A percentile compares a stretch with the other conserved stretches of the same genome.
These are phyloP conservation scores for Chaetothyriales sp. DNA, from an alignment of 2,329 filamentous ascomycete genomes.

Conservation along the genomic window DNA sequence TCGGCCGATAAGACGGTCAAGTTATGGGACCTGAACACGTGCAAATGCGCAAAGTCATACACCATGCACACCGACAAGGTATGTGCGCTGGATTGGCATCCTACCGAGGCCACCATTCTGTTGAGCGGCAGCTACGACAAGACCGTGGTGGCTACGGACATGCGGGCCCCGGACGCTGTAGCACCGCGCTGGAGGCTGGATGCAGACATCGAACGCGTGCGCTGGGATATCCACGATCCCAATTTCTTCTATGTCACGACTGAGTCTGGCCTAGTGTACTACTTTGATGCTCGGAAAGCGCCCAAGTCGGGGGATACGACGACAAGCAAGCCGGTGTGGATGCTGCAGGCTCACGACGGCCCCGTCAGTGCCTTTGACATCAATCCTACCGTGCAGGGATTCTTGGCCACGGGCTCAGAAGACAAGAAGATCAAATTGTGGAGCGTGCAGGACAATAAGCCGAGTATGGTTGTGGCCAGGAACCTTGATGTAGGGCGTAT, in stretches of 20 bases:
- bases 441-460: conserved; percentile 70
- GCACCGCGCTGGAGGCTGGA: conserved; percentile 82
- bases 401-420: conserved; percentile 80
- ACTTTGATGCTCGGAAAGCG: conserved; percentile 59
- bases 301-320: conserved; percentile 45
- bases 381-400: conserved; percentile 78
- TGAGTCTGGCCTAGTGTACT: conserved; percentile 80
- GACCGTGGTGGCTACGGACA: conserved; percentile 85
- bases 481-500: conserved; percentile 91
- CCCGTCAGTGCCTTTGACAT: conserved; percentile 85
- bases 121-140: conserved; percentile 91
- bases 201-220: conserved; percentile 81
- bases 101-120: conserved; percentile 69
- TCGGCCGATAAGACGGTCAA: conserved; percentile 97
- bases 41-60: conserved; percentile 90
- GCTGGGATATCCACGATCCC: conserved; percentile 82
- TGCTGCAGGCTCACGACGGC: conserved; percentile 86
- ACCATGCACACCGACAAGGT: conserved; percentile 94
- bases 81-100: conserved; percentile 89
- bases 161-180: conserved; percentile 77
- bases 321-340: conserved; percentile 76
- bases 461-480: conserved; percentile 77
- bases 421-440: conserved; percentile 95
- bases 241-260: conserved; percentile 95
- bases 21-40: conserved; percentile 88